These are phyloP conservation scores for Dipteronia sinensis DNA, from an alignment of 345 rosid species.

Conservation along the genomic window DNA sequence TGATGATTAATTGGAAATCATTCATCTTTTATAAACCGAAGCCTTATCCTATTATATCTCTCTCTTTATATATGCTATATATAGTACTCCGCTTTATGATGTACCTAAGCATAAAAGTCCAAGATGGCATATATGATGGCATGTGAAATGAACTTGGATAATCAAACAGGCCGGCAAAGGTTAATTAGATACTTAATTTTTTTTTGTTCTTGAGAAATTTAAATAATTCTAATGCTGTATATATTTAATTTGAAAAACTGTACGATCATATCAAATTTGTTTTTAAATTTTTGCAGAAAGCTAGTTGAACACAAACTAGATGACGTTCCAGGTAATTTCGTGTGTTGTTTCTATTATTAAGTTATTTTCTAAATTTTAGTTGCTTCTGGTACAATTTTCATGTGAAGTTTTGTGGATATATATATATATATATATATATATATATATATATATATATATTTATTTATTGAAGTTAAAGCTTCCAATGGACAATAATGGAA, in stretches of 20 bases:
- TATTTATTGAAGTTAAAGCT: conserved; percentile 3
- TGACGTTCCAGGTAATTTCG: conserved; percentile 52
- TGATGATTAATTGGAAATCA: too few relatives aligned
- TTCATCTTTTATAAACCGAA: too few relatives aligned
- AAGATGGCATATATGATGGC: conserved; percentile 39
- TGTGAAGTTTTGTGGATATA: too few relatives aligned
- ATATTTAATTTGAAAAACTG: not conserved
- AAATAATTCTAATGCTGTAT: not conserved
- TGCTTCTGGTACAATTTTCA: too few relatives aligned
- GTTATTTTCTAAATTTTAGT: not conserved
- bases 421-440: too few relatives aligned
- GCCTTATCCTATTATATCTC: too few relatives aligned
- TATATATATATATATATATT: too few relatives aligned
- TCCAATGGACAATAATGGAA: conserved; percentile 7
- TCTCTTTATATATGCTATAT: too few relatives aligned
- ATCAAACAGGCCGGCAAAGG: conserved; percentile 43
- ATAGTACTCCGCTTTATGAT: too few relatives aligned
- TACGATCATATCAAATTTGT: not conserved
- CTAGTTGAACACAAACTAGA: conserved; percentile 59
- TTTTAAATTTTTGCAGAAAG: conserved; percentile 39
- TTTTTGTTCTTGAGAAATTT: not conserved
- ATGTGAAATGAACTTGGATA: conserved; percentile 52
- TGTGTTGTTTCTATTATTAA: not conserved
- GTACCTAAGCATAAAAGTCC: conserved; percentile 31
- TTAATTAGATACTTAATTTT: not conserved